phyloP scores from a whole-genome alignment of 306 rosid genomes.

The Parietaria judaica region DNA sequence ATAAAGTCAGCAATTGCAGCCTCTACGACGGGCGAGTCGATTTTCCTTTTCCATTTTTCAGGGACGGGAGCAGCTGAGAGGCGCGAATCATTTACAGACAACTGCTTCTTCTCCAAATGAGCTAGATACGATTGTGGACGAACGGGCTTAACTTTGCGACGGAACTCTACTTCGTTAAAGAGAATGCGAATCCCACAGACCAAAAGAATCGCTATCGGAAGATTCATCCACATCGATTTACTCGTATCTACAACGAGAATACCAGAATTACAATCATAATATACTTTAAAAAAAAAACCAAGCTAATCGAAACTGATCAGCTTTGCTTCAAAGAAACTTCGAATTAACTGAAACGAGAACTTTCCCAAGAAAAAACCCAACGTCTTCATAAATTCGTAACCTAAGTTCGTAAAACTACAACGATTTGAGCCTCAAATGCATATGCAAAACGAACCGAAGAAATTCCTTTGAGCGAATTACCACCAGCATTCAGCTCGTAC shows the following conservation, averaged over 20 bases:
- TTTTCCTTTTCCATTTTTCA: conserved; percentile 69
- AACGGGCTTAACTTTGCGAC: conserved; percentile 57
- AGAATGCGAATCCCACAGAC: conserved; percentile 60
- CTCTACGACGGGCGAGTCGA: conserved; percentile 76
- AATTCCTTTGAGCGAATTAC: background rate
- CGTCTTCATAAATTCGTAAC: too few species aligned
- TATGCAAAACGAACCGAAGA: background rate
- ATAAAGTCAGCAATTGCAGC: conserved; percentile 65
- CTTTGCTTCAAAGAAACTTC: background rate
- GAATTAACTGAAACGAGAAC: background rate
- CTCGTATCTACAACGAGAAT: conserved; percentile 60
- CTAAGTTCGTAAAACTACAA: too few species aligned
- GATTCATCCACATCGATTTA: conserved; percentile 92
- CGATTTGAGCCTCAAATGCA: too few species aligned
- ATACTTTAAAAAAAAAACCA: background rate
- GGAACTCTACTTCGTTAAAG: conserved; percentile 62
- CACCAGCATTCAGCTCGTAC: background rate
- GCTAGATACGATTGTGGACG: conserved; percentile 51
- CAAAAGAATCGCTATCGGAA: conserved; percentile 68
- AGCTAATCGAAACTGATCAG: background rate
- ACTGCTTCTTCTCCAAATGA: conserved; percentile 79
- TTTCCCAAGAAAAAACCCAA: background rate
- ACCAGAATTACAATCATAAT: background rate
- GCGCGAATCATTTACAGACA: conserved; percentile 63
- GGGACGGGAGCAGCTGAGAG: conserved; percentile 47